Percentiles rank a stretch among this genome's conserved stretches.
These are phyloP conservation scores for Gastroboletus turbinatus DNA, from an alignment of 1,284 basidiomycete species.

Conservation along the genomic window DNA sequence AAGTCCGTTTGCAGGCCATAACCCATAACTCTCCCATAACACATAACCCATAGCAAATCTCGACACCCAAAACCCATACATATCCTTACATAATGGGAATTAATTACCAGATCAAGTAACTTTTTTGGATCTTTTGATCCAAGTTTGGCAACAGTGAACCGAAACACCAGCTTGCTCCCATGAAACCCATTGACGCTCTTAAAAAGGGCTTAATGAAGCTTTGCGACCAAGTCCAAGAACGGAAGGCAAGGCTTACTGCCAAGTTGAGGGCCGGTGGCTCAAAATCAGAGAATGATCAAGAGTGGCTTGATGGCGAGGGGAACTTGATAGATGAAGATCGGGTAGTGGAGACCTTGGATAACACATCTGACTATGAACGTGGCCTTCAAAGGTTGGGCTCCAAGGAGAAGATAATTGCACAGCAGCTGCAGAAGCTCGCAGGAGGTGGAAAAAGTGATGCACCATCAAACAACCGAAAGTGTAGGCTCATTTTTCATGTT, in stretches of 20 bases:
- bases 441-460: background rate
- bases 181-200: conserved; percentile 2
- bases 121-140: background rate
- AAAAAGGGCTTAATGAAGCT: conserved; percentile 6
- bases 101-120: background rate
- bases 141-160: background rate
- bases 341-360: background rate
- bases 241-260: background rate
- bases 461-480: conserved; percentile 1
- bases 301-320: conserved; percentile 4
- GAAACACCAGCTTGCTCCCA: background rate
- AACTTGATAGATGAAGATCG: conserved; percentile 10
- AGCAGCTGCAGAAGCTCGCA: conserved; percentile 1
- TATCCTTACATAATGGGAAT: background rate
- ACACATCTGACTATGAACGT: conserved; percentile 4
- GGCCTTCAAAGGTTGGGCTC: background rate
- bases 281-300: conserved; percentile 1
- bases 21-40: conserved; percentile 9
- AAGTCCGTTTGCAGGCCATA: conserved; percentile 10
- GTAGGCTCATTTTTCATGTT: background rate
- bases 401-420: background rate
- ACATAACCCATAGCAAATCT: conserved; percentile 1
- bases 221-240: background rate
- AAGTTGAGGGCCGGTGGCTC: background rate
- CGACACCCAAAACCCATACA: background rate